These are phyloP conservation scores for Testicularia cyperi DNA, from an alignment of 1,284 basidiomycete genomes.

Conservation along the genomic window DNA sequence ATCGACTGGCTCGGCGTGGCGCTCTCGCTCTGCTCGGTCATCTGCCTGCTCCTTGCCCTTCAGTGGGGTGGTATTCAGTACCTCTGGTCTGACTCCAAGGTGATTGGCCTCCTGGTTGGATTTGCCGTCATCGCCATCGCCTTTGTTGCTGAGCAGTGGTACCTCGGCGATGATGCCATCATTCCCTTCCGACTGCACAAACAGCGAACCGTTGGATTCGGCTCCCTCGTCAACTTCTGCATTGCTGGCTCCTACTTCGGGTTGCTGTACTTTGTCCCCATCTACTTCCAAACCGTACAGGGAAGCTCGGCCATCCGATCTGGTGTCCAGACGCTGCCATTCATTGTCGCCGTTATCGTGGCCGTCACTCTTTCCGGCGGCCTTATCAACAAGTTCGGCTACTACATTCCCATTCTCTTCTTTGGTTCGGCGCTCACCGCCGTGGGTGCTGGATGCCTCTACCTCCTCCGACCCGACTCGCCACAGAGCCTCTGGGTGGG, in stretches of 20 bases:
- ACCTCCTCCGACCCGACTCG: slow-evolving; percentile 23
- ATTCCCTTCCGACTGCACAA: slow-evolving; percentile 53
- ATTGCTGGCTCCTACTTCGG: slow-evolving; percentile 30
- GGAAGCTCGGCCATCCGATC: slow-evolving; percentile 45
- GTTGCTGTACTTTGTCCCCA: slow-evolving; percentile 34
- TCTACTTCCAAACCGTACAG: slow-evolving; percentile 45
- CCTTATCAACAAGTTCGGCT: slow-evolving; percentile 33
- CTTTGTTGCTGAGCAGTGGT: slow-evolving; percentile 43
- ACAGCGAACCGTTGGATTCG: slow-evolving; percentile 34
- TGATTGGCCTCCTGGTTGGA: slow-evolving; percentile 54
- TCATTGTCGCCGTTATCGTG: slow-evolving; percentile 52
- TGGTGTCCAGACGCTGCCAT: slow-evolving; percentile 53
- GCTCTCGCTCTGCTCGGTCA: slow-evolving; percentile 49
- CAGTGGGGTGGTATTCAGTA: slow-evolving; percentile 50
- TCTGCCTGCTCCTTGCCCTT: slow-evolving; percentile 55
- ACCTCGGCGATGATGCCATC: slow-evolving; percentile 52
- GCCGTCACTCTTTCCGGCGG: slow-evolving; percentile 43
- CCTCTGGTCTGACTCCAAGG: slow-evolving; percentile 38
- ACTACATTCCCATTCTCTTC: slow-evolving; percentile 40
- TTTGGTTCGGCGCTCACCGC: slow-evolving; percentile 22
- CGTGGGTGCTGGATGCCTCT: slow-evolving; percentile 23
- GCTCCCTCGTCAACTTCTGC: slow-evolving; percentile 43
- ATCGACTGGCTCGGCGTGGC: slow-evolving; percentile 56
- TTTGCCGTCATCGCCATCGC: slow-evolving; percentile 32
- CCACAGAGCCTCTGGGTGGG: slow-evolving; percentile 20